A percentile compares a stretch with the other conserved stretches of the same genome.
These are phyloP conservation scores for Candida glucosophila DNA, from an alignment of 1,139 yeast species.

Conservation along the genomic window DNA sequence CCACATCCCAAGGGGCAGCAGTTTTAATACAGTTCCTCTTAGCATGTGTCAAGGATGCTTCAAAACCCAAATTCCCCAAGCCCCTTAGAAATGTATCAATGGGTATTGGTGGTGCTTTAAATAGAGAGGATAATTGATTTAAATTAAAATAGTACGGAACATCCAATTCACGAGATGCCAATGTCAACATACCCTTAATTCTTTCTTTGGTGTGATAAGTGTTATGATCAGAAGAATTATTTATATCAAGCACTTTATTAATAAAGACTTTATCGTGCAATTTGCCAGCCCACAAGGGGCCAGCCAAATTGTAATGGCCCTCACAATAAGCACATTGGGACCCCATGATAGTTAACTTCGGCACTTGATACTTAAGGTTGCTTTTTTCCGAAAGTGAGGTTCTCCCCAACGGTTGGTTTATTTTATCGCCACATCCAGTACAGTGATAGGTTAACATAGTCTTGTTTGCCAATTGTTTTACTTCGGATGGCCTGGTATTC, in stretches of 20 bases:
- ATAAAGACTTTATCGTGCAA: constrained; percentile 66
- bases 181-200: constrained; percentile 83
- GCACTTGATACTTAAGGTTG: constrained; percentile 26
- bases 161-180: constrained; percentile 63
- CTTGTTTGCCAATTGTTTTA: constrained; percentile 63
- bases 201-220: constrained; percentile 74
- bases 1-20: constrained; percentile 73
- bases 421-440: constrained; percentile 73
- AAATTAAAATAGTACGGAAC: constrained; percentile 79
- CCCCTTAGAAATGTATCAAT: constrained; percentile 67
- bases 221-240: constrained; percentile 34
- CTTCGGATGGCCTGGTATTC: constrained; percentile 67
- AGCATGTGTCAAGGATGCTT: constrained; percentile 83
- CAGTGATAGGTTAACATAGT: constrained; percentile 80
- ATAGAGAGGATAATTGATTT: constrained; percentile 62
- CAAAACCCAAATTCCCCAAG: constrained; percentile 74
- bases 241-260: constrained; percentile 49
- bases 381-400: constrained; percentile 29
- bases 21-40: constrained; percentile 82
- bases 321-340: constrained; percentile 64
- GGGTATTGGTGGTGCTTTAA: constrained; percentile 81
- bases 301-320: constrained; percentile 66
- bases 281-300: constrained; percentile 93
- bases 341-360: constrained; percentile 34
- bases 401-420: constrained; percentile 69